Percentiles rank a stretch among this genome's conserved stretches.
Evolutionary conservation across 495 filamentous ascomycete genomes (phyloP).

Genomic region (Neurospora discreta): DNA sequence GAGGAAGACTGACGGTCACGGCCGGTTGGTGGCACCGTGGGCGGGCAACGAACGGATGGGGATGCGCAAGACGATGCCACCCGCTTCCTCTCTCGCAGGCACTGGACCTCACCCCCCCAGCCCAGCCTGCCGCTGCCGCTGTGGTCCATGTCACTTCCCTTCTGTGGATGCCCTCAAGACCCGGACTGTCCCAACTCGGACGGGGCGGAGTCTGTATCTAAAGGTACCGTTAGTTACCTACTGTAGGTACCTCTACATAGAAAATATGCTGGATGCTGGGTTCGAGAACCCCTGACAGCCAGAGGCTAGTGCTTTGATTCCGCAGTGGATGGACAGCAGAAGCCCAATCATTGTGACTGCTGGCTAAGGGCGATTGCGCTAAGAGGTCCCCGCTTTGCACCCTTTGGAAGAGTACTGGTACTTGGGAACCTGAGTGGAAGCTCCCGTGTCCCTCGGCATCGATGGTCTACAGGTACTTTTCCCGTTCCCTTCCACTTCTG

Average conservation of each 20-base stretch:
- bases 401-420: background rate
- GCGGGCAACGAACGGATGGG: background rate
- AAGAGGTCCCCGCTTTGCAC: constrained; percentile 16
- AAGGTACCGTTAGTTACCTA: no score
- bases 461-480: no score
- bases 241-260: background rate
- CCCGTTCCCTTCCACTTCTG: background rate
- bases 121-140: background rate
- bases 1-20: constrained; percentile 10
- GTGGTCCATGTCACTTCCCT: background rate
- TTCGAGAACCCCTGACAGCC: constrained; percentile 11
- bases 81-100: background rate
- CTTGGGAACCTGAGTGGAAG: background rate
- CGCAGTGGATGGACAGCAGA: constrained; percentile 10
- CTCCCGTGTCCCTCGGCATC: no score
- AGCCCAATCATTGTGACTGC: constrained; percentile 9
- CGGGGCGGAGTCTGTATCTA: no score
- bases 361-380: constrained; percentile 16
- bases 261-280: background rate
- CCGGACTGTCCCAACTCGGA: no score
- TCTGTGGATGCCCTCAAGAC: background rate
- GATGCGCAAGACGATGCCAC: background rate
- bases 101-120: background rate
- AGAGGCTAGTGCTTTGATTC: constrained; percentile 1
- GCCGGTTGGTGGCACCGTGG: constrained; percentile 2